Evolutionary conservation across 2,329 filamentous ascomycete species (phyloP).

Genomic region (Didymella sp.): DNA sequence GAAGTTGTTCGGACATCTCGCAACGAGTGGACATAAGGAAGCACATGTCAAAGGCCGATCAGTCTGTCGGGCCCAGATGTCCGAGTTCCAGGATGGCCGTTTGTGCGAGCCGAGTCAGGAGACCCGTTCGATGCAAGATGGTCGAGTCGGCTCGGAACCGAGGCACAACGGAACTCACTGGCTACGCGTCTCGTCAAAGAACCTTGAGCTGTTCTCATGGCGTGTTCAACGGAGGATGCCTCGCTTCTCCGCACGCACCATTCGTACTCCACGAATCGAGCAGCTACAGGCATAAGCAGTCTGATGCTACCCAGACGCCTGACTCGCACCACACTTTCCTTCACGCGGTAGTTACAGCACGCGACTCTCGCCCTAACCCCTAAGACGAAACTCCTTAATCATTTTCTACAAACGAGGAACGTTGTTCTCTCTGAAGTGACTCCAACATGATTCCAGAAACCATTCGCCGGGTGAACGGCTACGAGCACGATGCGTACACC

Average conservation of each 20-base stretch:
- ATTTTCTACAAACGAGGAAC: neutral
- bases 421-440: neutral
- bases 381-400: neutral
- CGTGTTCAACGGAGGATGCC: neutral
- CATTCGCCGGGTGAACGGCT: slow-evolving; percentile 49
- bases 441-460: slow-evolving; percentile 41
- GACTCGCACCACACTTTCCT: neutral
- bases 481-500: slow-evolving; percentile 49
- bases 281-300: neutral
- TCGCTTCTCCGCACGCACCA: neutral
- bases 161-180: slow-evolving; percentile 3
- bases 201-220: slow-evolving; percentile 1
- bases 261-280: neutral
- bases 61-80: neutral
- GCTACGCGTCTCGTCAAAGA: slow-evolving; percentile 1
- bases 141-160: slow-evolving; percentile 9
- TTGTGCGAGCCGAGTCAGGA: neutral
- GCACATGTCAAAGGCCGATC: neutral
- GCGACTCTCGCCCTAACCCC: neutral
- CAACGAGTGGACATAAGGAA: neutral
- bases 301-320: neutral
- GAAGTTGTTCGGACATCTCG: neutral
- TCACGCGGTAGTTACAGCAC: neutral
- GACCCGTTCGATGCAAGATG: neutral
- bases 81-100: neutral